A percentile compares a stretch with the other conserved stretches of the same genome.
Conservation (phyloP, 805 yeast genomes). For the Maudiozyma saulgeensis region DNA sequence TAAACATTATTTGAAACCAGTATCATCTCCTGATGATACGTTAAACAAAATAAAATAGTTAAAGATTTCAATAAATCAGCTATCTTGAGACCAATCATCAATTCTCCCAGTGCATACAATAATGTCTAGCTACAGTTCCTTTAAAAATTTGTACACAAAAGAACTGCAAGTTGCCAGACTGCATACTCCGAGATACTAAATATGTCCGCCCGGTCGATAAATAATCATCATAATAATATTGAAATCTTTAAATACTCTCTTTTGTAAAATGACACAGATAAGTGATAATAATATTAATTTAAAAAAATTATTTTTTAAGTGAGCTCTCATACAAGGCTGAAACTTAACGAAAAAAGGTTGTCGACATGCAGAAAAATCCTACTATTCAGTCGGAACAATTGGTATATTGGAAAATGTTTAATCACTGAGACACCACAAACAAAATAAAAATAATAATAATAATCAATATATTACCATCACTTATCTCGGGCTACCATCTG, state of each 20-base stretch:
- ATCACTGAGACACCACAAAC: slow-evolving; percentile 17
- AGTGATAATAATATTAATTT: background rate
- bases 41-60: background rate
- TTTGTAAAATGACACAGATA: background rate
- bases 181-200: slow-evolving; percentile 25
- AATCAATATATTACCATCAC: slow-evolving; percentile 1
- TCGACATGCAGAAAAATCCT: slow-evolving; percentile 31
- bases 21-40: background rate
- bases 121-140: slow-evolving; percentile 19
- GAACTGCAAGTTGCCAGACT: slow-evolving; percentile 17
- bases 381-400: slow-evolving; percentile 37
- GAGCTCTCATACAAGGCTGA: slow-evolving; percentile 38
- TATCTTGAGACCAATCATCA: slow-evolving; percentile 35
- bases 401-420: slow-evolving; percentile 24
- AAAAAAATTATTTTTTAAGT: background rate
- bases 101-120: slow-evolving; percentile 23
- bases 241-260: background rate
- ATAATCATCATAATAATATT: slow-evolving; percentile 26
- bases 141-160: slow-evolving; percentile 32
- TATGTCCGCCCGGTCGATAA: slow-evolving; percentile 45
- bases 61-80: slow-evolving; percentile 21
- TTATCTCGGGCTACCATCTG: slow-evolving; percentile 13
- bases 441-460: background rate
- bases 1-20: slow-evolving; percentile 1
- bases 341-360: slow-evolving; percentile 38